phyloP scores from a whole-genome alignment of 805 yeast species.

The Wickerhamomyces subpelliculosus region DNA sequence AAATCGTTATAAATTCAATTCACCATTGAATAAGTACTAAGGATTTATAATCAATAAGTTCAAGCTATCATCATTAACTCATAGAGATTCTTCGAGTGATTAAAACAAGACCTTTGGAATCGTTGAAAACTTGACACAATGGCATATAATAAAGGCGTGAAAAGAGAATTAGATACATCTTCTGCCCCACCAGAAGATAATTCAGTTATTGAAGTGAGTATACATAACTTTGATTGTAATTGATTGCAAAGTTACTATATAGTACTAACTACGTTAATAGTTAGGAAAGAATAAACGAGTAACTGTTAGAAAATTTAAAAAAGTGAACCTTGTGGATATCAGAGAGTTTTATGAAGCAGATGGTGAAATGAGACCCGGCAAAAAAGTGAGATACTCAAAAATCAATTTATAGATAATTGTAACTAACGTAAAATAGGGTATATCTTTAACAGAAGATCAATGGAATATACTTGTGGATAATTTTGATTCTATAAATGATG shows the following conservation, averaged over 20 bases:
- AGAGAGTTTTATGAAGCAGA: constrained; percentile 71
- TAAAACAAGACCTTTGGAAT: no score
- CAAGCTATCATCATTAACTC: no score
- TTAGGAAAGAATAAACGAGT: constrained; percentile 60
- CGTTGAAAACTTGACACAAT: no score
- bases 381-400: constrained; percentile 39
- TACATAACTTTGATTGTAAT: no score
- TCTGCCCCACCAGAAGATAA: background rate
- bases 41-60: no score
- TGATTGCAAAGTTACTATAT: no score
- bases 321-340: constrained; percentile 65
- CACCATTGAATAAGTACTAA: no score
- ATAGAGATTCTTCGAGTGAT: no score
- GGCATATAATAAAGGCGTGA: background rate
- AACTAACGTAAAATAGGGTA: constrained; percentile 31
- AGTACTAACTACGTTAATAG: no score
- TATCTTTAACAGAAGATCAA: constrained; percentile 48
- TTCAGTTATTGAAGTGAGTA: background rate
- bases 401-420: background rate
- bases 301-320: constrained; percentile 66
- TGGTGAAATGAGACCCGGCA: constrained; percentile 71
- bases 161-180: background rate
- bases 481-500: constrained; percentile 42
- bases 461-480: constrained; percentile 45
- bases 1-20: no score